Evolutionary conservation across 257 asterid species (phyloP).

Genomic region (Rehmannia glutinosa): DNA sequence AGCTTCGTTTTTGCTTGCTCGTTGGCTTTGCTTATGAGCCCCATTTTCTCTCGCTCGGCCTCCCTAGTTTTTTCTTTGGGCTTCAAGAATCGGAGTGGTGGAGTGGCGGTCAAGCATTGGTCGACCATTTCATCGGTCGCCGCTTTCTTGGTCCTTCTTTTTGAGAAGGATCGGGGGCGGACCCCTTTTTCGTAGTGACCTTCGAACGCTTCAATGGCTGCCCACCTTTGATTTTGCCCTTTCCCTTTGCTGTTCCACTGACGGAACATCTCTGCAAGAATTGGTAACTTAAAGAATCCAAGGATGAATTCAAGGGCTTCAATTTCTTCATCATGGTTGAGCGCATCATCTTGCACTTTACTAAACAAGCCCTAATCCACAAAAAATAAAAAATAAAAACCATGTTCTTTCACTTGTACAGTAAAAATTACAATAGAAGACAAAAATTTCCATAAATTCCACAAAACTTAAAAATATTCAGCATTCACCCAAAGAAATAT

Average conservation of each 20-base stretch:
- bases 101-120: slow-evolving; percentile 53
- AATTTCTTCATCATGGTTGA: slow-evolving; percentile 37
- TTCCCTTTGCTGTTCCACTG: slow-evolving; percentile 92
- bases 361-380: neutral
- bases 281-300: slow-evolving; percentile 46
- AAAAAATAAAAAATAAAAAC: neutral
- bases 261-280: slow-evolving; percentile 72
- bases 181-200: slow-evolving; percentile 57
- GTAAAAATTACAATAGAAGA: neutral
- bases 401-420: neutral
- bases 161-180: slow-evolving; percentile 20
- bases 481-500: neutral
- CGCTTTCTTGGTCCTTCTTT: slow-evolving; percentile 59
- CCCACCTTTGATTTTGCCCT: slow-evolving; percentile 61
- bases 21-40: slow-evolving; percentile 53
- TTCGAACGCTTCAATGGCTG: slow-evolving; percentile 59
- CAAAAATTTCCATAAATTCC: neutral
- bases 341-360: slow-evolving; percentile 31
- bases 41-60: slow-evolving; percentile 78
- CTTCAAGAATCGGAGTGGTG: slow-evolving; percentile 69
- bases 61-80: slow-evolving; percentile 72
- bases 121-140: slow-evolving; percentile 56
- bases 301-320: slow-evolving; percentile 37
- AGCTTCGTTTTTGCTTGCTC: slow-evolving; percentile 61
- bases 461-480: neutral